These are phyloP conservation scores for Pelargonium fulgidum DNA, from an alignment of 441 rosid species.

Conservation along the genomic window DNA sequence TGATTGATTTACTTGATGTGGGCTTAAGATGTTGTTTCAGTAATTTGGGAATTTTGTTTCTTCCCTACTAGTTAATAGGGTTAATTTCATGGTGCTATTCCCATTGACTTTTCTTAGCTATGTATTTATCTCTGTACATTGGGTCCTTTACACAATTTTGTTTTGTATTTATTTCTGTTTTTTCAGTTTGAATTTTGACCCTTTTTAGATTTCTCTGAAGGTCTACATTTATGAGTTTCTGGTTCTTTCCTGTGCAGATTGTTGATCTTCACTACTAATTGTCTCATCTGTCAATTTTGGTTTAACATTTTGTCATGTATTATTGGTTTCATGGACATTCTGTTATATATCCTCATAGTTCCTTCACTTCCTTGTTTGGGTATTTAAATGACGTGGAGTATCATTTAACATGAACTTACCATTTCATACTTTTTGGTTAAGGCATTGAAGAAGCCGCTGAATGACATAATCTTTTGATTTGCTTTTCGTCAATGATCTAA, in stretches of 20 bases:
- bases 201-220: no score
- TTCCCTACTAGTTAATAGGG: not conserved
- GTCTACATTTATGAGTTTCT: not conserved
- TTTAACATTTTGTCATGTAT: not conserved
- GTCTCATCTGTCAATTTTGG: not conserved
- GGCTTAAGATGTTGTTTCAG: not conserved
- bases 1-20: not conserved
- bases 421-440: constrained; percentile 12
- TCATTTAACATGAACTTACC: not conserved
- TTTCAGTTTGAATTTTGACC: not conserved
- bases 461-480: constrained; percentile 12
- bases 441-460: constrained; percentile 16
- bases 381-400: not conserved
- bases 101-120: not conserved
- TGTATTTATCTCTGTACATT: not conserved
- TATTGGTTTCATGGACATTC: not conserved
- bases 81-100: not conserved
- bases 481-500: constrained; percentile 16
- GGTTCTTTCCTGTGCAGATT: not conserved
- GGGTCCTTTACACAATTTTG: not conserved
- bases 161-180: not conserved
- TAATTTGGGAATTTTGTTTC: not conserved
- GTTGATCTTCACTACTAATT: constrained; percentile 1
- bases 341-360: not conserved
- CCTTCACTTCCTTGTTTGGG: not conserved